Evolutionary conservation across 2,329 filamentous ascomycete species (phyloP).

Genomic region (Hymenoscyphus salicellus): DNA sequence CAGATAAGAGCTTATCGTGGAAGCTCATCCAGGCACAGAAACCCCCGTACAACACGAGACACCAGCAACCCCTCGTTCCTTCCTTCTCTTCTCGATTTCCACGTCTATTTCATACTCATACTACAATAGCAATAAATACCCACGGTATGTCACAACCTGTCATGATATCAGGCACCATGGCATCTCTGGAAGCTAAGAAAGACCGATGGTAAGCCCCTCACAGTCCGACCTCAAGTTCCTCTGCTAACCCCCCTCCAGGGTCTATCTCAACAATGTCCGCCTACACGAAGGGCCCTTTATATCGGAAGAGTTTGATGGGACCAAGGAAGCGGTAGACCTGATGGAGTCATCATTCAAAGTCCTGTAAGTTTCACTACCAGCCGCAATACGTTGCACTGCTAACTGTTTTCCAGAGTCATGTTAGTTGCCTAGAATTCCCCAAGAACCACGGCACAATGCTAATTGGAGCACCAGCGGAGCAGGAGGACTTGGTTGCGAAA

Average conservation of each 20-base stretch:
- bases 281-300: slow-evolving; percentile 77
- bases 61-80: background rate
- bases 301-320: slow-evolving; percentile 52
- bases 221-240: background rate
- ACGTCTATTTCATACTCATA: background rate
- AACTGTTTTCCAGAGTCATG: slow-evolving; percentile 30
- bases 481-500: slow-evolving; percentile 91
- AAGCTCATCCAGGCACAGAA: background rate
- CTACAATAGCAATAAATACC: background rate
- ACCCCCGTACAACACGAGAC: background rate
- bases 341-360: slow-evolving; percentile 58
- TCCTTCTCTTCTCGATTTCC: background rate
- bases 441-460: slow-evolving; percentile 14
- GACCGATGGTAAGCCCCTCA: slow-evolving; percentile 26
- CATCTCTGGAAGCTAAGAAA: background rate
- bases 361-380: slow-evolving; percentile 48
- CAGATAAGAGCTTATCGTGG: slow-evolving; percentile 23
- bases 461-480: slow-evolving; percentile 63
- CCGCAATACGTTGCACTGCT: slow-evolving; percentile 21
- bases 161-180: slow-evolving; percentile 25
- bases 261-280: slow-evolving; percentile 78
- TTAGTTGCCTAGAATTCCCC: slow-evolving; percentile 26
- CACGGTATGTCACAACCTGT: slow-evolving; percentile 30
- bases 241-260: slow-evolving; percentile 51
- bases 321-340: slow-evolving; percentile 47